Evolutionary conservation across 2,329 filamentous ascomycete genomes (phyloP).

Genomic region (Mycosphaerella sp.): DNA sequence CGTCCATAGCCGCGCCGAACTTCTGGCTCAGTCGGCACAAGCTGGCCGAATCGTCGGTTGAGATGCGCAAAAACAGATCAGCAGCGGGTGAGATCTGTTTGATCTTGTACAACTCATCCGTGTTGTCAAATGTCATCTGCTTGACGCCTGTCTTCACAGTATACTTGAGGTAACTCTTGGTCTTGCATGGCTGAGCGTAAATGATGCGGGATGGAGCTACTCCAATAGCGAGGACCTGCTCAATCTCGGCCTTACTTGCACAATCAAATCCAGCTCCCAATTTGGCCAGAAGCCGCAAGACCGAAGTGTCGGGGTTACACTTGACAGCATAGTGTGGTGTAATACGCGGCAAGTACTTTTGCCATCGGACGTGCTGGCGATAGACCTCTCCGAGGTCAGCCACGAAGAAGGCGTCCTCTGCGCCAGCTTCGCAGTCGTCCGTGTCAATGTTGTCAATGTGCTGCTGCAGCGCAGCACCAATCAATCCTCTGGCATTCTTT

Average conservation of each 20-base stretch:
- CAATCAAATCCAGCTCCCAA: constrained; percentile 97
- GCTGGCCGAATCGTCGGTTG: constrained; percentile 92
- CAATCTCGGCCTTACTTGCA: constrained; percentile 95
- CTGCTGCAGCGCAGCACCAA: constrained; percentile 78
- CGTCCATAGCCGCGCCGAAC: constrained; percentile 86
- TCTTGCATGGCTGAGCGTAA: constrained; percentile 99
- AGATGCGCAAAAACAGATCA: constrained; percentile 87
- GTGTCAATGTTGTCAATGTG: constrained; percentile 79
- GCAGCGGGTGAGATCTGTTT: constrained; percentile 84
- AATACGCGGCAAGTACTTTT: constrained; percentile 83
- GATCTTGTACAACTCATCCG: constrained; percentile 96
- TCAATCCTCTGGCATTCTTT: constrained; percentile 65
- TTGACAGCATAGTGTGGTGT: constrained; percentile 99
- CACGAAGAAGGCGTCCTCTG: constrained; percentile 97
- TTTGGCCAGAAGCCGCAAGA: constrained; percentile 78
- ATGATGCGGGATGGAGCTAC: constrained; percentile 88
- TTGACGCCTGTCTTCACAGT: constrained; percentile 78
- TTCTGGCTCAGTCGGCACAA: constrained; percentile 95
- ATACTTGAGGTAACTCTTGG: constrained; percentile 92
- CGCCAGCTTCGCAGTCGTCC: constrained; percentile 81
- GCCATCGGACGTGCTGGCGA: constrained; percentile 97
- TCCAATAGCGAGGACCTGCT: constrained; percentile 77
- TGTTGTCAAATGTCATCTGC: constrained; percentile 99
- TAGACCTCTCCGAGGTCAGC: constrained; percentile 98
- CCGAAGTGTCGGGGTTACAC: constrained; percentile 90